Percentiles rank a stretch among this genome's conserved stretches.
phyloP scores from a whole-genome alignment of 2,329 filamentous ascomycete genomes.

The Cytospora paraplurivora region DNA sequence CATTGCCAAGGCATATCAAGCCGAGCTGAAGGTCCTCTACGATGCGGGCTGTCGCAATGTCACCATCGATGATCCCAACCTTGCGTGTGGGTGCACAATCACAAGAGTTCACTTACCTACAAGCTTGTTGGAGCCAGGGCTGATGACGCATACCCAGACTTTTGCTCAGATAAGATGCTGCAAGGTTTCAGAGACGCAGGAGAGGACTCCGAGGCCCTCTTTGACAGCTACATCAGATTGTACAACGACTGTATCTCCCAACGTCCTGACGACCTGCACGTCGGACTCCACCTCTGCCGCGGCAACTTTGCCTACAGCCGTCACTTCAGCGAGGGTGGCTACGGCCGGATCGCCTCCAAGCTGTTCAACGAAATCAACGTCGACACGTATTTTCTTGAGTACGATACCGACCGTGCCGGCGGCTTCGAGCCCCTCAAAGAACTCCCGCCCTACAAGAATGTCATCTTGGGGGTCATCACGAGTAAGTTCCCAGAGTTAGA shows the following conservation, averaged over 20 bases:
- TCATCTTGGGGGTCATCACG: conserved; percentile 63
- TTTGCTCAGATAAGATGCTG: conserved; percentile 70
- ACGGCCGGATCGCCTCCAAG: conserved; percentile 63
- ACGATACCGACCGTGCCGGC: conserved; percentile 57
- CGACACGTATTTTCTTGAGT: conserved; percentile 56
- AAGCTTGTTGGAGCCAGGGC: not conserved
- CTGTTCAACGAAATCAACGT: conserved; percentile 58
- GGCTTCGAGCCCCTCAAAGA: conserved; percentile 63
- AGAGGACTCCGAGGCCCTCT: conserved; percentile 62
- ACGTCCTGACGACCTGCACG: conserved; percentile 65
- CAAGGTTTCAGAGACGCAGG: conserved; percentile 59
- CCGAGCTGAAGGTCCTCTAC: conserved; percentile 51
- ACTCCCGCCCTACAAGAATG: conserved; percentile 62
- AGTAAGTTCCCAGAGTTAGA: conserved; percentile 62
- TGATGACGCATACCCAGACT: conserved; percentile 48
- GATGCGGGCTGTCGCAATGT: conserved; percentile 53
- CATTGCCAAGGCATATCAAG: conserved; percentile 52
- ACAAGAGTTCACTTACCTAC: no score
- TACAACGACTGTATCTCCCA: conserved; percentile 70
- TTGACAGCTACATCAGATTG: conserved; percentile 70
- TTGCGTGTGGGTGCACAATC: conserved; percentile 43
- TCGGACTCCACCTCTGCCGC: conserved; percentile 69
- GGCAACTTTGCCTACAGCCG: conserved; percentile 64
- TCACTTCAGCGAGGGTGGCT: conserved; percentile 66
- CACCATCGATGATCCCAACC: conserved; percentile 65